Base-by-base conservation (phyloP, 2,329 filamentous ascomycete species). In the Purpureocillium lavendulum region DNA sequence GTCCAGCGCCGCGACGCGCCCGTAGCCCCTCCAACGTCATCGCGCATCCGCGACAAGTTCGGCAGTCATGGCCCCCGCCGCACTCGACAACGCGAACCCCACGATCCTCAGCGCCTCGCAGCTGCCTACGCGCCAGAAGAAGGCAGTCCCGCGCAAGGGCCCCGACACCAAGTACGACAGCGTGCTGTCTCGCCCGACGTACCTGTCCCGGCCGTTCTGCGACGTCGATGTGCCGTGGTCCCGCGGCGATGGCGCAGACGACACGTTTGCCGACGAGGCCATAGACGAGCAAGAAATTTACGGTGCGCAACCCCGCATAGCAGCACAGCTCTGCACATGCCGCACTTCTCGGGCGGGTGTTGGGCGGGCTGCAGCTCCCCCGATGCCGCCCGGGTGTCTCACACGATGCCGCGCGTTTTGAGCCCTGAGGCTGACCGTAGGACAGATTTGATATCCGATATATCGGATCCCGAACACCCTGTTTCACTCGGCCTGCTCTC, bases 201-300 rank as follows among this genome's bases (percentile, higher is more conserved):
- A 67, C 50, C 52, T 70, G 42, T 57, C 59, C 33, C 54, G 55
- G 33, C 62, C 65, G 5, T 64, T 67, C 49, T 61, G 52, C 48
- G 49, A 56, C 24, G 60, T 62, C 36, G 52, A 57, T 56, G 58
- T 44, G 21, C 36, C 43, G 47, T 64, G 61, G 54, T 52, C 55
- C 35, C 57, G 53, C 30, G 51, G 50, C 37, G 53, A 57, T 15
- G 59, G 65, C 35, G 67, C 60, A 36, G 66, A 77, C 37, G 76
- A 80, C 42, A 77, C 82, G 42, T 72, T 78, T 36, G 67, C 70
- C 2, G 71, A 80, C 29, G 89, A 97, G 52, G 84, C 85, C 41
- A 95, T 98, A 50, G 92, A 98, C 57, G 87, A 94, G 60, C 92
- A 96, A 61, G 92, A 98, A 64, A 90, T 98, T 32, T 98, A 90